Base-by-base conservation (phyloP, 306 rosid genomes). In the Arachis stenosperma region DNA sequence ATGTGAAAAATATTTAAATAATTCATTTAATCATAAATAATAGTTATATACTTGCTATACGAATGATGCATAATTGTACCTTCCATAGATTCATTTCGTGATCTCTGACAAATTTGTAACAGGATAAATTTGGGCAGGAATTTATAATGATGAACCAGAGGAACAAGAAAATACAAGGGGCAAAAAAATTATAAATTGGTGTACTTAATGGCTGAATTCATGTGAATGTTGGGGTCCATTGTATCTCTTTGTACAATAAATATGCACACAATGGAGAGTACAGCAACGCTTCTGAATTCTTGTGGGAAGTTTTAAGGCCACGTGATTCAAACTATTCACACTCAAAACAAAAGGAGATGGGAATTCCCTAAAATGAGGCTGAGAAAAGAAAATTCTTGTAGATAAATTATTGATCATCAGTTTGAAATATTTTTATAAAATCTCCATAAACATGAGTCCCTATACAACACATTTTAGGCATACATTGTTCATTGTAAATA, bases 161-260 rank as follows among this genome's bases (percentile, higher is more conserved):
- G 8, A 44, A 37, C 5, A 39, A 5, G 17, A 15, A 66, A 65
- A 44, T 27, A 51, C 41, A 0, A 61, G 61, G 37, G 37, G 37
- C 1, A 2, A 33, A 2, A 33, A 33, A 33, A 33, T 33, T 33
- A 42, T 9, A 59, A 43, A n/a, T 30, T 60, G 56, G 64, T 48
- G 12, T 64, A 60, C 14, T 51, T 73, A 64, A 71, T 66, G 51
- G 41, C 58, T 29, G 41, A 72, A 68, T 48, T 75, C 74, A 29
- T 64, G 76, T 71, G 79, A 76, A 3, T 52, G 57, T 29, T 6
- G 74, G 84, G 77, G 82, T 72, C 79, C 87, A 30, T 60, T 27
- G 70, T 13, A 22, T 22, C 27, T 22, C 27, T 22, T 75, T 43
- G 63, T 71, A 71, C 56, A 6, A 5, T 61, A 71, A 22, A 1